These are phyloP conservation scores for Vicia villosa DNA, from an alignment of 306 rosid species.

Conservation along the genomic window DNA sequence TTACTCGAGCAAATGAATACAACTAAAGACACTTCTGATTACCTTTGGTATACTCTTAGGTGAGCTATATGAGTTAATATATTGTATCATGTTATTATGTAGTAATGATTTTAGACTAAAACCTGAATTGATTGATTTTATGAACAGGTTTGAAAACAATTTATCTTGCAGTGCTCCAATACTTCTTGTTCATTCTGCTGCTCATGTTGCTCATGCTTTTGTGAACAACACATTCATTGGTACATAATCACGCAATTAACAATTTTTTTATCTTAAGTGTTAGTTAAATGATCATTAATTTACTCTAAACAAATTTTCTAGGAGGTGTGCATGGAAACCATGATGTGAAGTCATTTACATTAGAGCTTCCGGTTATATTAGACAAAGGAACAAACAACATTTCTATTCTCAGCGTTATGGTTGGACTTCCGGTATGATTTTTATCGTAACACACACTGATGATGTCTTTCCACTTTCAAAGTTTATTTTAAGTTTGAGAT, in stretches of 20 bases:
- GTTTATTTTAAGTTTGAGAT: neutral
- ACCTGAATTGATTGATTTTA: conserved; percentile 12
- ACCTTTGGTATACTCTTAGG: conserved; percentile 75
- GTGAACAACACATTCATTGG: conserved; percentile 49
- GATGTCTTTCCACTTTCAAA: too few relatives aligned
- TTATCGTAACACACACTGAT: neutral
- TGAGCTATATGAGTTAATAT: conserved; percentile 21
- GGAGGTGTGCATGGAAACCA: conserved; percentile 66
- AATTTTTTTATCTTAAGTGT: neutral
- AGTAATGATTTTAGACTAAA: conserved; percentile 17
- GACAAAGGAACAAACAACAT: conserved; percentile 56
- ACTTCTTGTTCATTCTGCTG: conserved; percentile 53
- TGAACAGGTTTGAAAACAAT: conserved; percentile 55
- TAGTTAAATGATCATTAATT: conserved; percentile 5
- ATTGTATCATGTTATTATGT: too few relatives aligned
- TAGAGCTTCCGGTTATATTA: conserved; percentile 49
- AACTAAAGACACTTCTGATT: conserved; percentile 74
- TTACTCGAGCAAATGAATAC: conserved; percentile 70
- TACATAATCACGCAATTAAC: conserved; percentile 18
- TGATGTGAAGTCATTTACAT: conserved; percentile 43
- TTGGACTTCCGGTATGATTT: conserved; percentile 64
- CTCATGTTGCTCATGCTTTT: conserved; percentile 67
- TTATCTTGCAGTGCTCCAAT: conserved; percentile 55
- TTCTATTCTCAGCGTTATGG: conserved; percentile 70
- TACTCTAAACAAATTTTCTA: conserved; percentile 23